Base-by-base conservation (phyloP, 2,329 filamentous ascomycete species). In the Bretziella fagacearum region DNA sequence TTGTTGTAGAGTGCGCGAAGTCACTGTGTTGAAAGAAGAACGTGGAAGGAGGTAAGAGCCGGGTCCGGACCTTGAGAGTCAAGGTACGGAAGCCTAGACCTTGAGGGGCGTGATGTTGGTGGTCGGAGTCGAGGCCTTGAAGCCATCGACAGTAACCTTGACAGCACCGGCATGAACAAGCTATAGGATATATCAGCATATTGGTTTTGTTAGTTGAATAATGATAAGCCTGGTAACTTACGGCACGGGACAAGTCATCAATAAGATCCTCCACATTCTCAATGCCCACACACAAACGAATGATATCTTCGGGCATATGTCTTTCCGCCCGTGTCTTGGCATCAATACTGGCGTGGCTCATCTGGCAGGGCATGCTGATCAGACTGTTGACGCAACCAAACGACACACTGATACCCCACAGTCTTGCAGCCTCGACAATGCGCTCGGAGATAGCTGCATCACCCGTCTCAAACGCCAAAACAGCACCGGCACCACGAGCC, bases 331-430 rank as follows among this genome's bases (percentile, higher is more conserved):
- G 72, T 45, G 87, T 96, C 68, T 94, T 93, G 50, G 86, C 84
- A 59, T 96, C 91, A 58, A 98, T 98, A 60, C 85, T 94, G 32
- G 91, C 91, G 64, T 98, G 91, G 64, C 89, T 96, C 93, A 98
- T 98, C 58, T 89, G 86, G 66, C 91, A 98, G 6, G 91, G 89
- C 89, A 98, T 95, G 66, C 87, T 95, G 63, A 98, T 98, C 61
- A 98, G 68, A 60, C 84, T 93, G 67, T 98, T 98, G 54, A 98
- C 91, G 61, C 91, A 96, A 41, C 91, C 91, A 60, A 98, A 98
- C 58, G 85, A 94, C 51, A 98, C 91, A 54, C 84, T 93, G 56
- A 98, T 98, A 27, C 83, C 86, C 79, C 85, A 98, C 26, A 98
- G 69, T 53, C 83, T 77, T 2, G 91, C 84, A 25, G 83, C 84